Evolutionary conservation across 805 yeast species (phyloP), one percentile per base, ranked within the genome.

Genomic region (Wickerhamiella vanderwaltii): DNA sequence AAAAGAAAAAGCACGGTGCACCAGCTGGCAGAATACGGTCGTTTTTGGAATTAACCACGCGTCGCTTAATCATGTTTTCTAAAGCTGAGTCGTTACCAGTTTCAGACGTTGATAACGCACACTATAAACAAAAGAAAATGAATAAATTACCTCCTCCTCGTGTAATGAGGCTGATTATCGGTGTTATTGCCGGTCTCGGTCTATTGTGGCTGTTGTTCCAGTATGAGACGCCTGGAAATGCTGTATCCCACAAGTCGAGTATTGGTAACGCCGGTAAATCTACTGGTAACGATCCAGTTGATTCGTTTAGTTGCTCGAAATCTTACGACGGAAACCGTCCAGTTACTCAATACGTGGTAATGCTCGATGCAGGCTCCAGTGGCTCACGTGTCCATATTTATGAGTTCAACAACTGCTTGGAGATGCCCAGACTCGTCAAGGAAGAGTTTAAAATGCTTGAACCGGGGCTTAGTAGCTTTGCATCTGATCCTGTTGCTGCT

Each of bases 341-440:
- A 9, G 55, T 62, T 13, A 64, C 64, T 26, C 80, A 81, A 56
- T 88, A 71, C 52, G 96, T 87, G 23, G 72, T 91, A 18, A 86
- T 91, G 95, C 68, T 91, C 43, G 99, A 91, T 66, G 98, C 98
- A 6, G 99, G 98, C 6, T 87, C 97, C 1, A 80, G 94, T 12
- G 98, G 98, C 24, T 86, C 96, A 12, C 77, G 98, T 60, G 82
- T 91, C 29, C 99, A 93, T 61, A 79, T 91, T 36, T 91, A 93
- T 63, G 77, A 81, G 53, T 91, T 91, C 65, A 83, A 85, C 64
- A 77, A 84, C 43, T 87, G 97, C 58, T 68, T 68, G 36, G 73
- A 81, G 29, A 88, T 94, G 43, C 97, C 99, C 33, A 69, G 65
- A 45, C 75, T 91, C 51, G 62, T 85, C 43, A 66, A 70, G 37